These are phyloP conservation scores for Aspergillus arachidicola DNA, from an alignment of 2,329 filamentous ascomycete genomes.

Conservation along the genomic window DNA sequence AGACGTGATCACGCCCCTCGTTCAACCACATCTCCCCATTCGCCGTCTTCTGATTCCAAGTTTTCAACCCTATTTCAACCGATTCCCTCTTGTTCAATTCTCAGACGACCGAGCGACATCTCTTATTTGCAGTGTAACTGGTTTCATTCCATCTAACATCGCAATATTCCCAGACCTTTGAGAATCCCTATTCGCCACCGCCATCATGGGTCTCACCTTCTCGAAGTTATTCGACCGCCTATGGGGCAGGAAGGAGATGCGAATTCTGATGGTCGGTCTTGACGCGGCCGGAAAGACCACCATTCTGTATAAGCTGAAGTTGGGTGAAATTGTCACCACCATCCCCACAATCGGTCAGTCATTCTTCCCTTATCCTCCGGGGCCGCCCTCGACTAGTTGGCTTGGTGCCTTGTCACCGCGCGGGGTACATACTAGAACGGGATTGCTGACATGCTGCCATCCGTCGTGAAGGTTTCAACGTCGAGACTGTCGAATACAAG, in stretches of 20 bases:
- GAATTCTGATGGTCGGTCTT: conserved; percentile 99
- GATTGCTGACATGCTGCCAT: conserved; percentile 15
- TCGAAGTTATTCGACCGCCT: conserved; percentile 95
- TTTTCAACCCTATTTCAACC: background rate
- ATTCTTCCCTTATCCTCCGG: conserved; percentile 11
- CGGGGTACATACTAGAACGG: background rate
- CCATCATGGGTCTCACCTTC: conserved; percentile 94
- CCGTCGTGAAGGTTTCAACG: conserved; percentile 81
- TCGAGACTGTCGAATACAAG: conserved; percentile 99
- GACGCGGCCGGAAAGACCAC: conserved; percentile 99
- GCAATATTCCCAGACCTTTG: conserved; percentile 21
- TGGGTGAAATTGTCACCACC: conserved; percentile 96
- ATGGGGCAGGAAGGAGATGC: conserved; percentile 99
- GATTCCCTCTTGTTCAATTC: background rate
- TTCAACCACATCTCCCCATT: conserved; percentile 12
- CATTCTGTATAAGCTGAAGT: conserved; percentile 99
- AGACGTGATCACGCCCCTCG: conserved; percentile 13
- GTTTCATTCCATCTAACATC: conserved; percentile 20
- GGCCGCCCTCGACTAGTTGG: conserved; percentile 1
- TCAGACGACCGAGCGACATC: background rate
- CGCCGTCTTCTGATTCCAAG: background rate
- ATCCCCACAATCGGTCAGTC: conserved; percentile 94
- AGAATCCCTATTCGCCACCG: conserved; percentile 36
- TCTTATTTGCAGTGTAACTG: background rate
- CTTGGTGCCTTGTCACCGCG: background rate